Base-by-base conservation (phyloP, 2,329 filamentous ascomycete species). In the Xylaria sp. region DNA sequence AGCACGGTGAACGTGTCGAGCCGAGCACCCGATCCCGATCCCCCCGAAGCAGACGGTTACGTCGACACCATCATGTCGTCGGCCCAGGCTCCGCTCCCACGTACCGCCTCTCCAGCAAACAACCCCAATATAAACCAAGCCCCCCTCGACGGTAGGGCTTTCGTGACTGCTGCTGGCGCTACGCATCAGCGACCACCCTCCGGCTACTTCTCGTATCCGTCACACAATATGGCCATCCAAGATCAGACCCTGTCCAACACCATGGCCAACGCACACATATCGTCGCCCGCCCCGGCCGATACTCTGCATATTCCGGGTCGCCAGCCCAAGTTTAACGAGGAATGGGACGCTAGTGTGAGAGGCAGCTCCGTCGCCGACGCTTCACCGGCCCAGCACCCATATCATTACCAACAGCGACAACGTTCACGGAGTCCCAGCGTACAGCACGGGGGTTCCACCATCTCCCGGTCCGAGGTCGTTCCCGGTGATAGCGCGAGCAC, bases 331-430 rank as follows among this genome's bases (percentile, higher is more conserved):
- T 90, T 90, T 70, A 87, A 84, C 68, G 88, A 92, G 73, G 86
- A 90, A 78, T 91, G 89, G 82, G 88, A 90, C 77, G 86, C 85
- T 52, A 87, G 83, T 70, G 87, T 86, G 70, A 85, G 88, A 65
- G 88, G 87, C 47, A 85, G 85, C 69, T 90, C 88, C 37, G 81
- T 90, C 60, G 72, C 87, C 62, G 84, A 87, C 70, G 82, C 77
- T 37, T 73, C 58, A 37, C 66, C 58, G 27, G 65, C 68, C 47
- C 67, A 69, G 31, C 62, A 66, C 19, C 54, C 61, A 9, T 54
- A 56, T 23, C 57, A 66, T 2, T 23, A 53, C 4, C 63, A 68
- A 21, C 62, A 70, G 31, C 58, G 55, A 74, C 54, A 65, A 41
- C 49, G 72, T 63, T 38, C 60, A 23, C 62, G 65, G 69, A 71